phyloP scores from a whole-genome alignment of 2,329 filamentous ascomycete species.

The Venturia effusa region DNA sequence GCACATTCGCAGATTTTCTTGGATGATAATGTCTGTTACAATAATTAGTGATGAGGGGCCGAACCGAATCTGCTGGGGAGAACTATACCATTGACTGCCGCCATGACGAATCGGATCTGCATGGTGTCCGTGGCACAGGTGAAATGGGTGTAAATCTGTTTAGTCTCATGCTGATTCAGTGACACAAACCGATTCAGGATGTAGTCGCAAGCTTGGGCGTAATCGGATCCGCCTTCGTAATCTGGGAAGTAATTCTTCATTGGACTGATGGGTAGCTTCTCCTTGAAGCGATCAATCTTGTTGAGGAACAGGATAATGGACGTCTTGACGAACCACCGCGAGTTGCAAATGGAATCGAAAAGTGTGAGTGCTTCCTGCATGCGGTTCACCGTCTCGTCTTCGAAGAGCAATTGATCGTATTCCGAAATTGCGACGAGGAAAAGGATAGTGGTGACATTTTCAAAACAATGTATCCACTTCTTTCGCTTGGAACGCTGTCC shows the following conservation, averaged over 20 bases:
- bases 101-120: constrained; percentile 99
- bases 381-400: constrained; percentile 78
- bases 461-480: constrained; percentile 99
- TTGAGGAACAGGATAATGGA: constrained; percentile 64
- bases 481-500: constrained; percentile 92
- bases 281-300: constrained; percentile 67
- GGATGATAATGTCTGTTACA: constrained; percentile 88
- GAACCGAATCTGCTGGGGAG: background rate
- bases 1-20: constrained; percentile 95
- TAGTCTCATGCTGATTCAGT: constrained; percentile 97
- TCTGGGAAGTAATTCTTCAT: constrained; percentile 71
- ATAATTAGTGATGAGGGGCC: constrained; percentile 31
- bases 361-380: constrained; percentile 63
- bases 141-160: constrained; percentile 99
- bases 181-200: constrained; percentile 98
- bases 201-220: constrained; percentile 92
- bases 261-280: constrained; percentile 60
- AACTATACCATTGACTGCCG: constrained; percentile 83
- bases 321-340: constrained; percentile 61
- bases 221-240: constrained; percentile 87
- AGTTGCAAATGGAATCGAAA: constrained; percentile 65
- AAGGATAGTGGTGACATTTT: constrained; percentile 93
- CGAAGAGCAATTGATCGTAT: constrained; percentile 91
- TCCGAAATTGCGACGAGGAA: constrained; percentile 96
- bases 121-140: constrained; percentile 98